Base-by-base conservation (phyloP, 257 asterid species). In the Petrea volubilis region DNA sequence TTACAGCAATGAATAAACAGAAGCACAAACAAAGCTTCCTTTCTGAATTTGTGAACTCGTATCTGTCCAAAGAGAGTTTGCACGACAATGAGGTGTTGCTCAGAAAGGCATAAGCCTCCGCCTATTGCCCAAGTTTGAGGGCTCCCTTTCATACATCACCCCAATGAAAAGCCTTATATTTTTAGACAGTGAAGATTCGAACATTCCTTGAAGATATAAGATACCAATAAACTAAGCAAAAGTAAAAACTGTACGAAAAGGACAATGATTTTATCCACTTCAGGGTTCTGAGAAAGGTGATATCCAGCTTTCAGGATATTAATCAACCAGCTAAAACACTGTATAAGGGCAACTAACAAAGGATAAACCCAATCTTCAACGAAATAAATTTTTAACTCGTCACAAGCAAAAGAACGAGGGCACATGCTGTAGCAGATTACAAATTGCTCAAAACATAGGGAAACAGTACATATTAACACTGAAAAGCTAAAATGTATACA, bases 301-400 rank as follows among this genome's bases (percentile, higher is more conserved):
- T 21, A 67, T 50, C 11, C 15, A 47, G 38, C 64, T 64, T 66
- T 31, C 56, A 60, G 9, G 36, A 15, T 66, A 60, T 17, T 38
- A 46, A 44, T 61, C 49, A 71, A 46, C 56, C 50, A 75, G 58
- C 65, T 51, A 43, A 70, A 67, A 21, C 76, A 70, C 24, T 44
- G 6, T 43, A 40, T 11, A 28, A 51, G 41, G 59, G 60, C 71
- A 59, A 20, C 33, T 46, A 74, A 23, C 62, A 36, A 20, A 56
- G 29, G 65, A 67, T 53, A 68, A 29, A 36, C 17, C 24, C 41
- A 15, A 29, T 33, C 64, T 70, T 51, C 25, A 60, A 58, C 49
- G 25, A 70, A 57, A 71, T 57, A 67, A 33, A 46, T 43, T 28
- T n/a, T 34, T 23, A 67, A 55, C 70, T 43, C 29, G 38, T 3